Evolutionary conservation across 1,139 yeast genomes (phyloP).

Genomic region (Blastobotrys persicus): DNA sequence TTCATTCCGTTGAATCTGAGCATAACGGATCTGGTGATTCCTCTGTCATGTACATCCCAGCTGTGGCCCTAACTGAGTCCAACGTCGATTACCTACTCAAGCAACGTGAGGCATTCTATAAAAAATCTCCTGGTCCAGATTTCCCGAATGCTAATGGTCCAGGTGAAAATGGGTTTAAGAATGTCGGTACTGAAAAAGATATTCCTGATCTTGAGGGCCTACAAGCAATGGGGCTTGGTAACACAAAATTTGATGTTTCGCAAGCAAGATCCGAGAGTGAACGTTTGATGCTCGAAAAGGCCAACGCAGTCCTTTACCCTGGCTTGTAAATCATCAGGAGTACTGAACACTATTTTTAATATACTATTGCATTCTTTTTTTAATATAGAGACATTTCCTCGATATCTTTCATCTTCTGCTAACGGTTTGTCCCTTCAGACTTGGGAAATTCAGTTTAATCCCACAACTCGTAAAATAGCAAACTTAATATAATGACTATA

Average conservation of each 20-base stretch:
- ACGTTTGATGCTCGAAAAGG: not conserved
- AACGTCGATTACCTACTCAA: constrained; percentile 30
- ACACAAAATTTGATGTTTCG: not conserved
- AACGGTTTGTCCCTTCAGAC: too few relatives aligned
- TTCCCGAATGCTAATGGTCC: constrained; percentile 38
- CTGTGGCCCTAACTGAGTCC: constrained; percentile 36
- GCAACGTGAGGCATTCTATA: constrained; percentile 35
- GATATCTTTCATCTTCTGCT: too few relatives aligned
- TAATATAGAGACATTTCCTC: too few relatives aligned
- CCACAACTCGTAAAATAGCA: too few relatives aligned
- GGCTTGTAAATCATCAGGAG: not conserved
- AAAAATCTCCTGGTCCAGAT: constrained; percentile 37
- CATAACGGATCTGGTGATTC: constrained; percentile 44
- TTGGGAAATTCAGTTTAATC: too few relatives aligned
- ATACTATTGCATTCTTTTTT: too few relatives aligned
- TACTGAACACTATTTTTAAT: too few relatives aligned
- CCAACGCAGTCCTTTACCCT: not conserved
- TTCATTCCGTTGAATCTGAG: constrained; percentile 48
- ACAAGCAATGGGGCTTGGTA: constrained; percentile 3
- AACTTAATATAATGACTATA: too few relatives aligned
- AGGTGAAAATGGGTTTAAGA: constrained; percentile 28
- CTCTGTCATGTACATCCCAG: constrained; percentile 43
- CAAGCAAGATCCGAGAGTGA: constrained; percentile 5
- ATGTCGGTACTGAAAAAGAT: constrained; percentile 17
- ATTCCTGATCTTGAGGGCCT: constrained; percentile 7